Evolutionary conservation across 179 eudicot species (phyloP), one percentile per base, ranked within the genome.

Genomic region (Kewa caespitosa): DNA sequence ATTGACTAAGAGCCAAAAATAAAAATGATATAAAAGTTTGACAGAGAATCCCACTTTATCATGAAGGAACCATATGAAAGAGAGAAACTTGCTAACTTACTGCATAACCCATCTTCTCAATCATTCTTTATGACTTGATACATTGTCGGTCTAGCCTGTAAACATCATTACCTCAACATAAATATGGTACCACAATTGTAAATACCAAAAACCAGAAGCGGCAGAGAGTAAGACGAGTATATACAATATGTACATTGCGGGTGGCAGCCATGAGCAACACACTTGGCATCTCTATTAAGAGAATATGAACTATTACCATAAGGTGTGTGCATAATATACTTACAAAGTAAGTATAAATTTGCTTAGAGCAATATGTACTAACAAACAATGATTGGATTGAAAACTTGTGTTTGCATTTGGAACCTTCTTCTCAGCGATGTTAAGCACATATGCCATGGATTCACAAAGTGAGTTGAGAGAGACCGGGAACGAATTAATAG

Each of bases 111-210:
- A 93, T 91, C 87, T 90, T 91, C 82, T 96, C 97, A 81, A 91
- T 73, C 97, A 96, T 96, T 94, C 81, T 89, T 85, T 76, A 89
- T 87, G 55, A 93, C 93, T 74, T 93, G 89, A 84, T 96, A 96
- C 86, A 96, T 82, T 4, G 99, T 93, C 33, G 99, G 99, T 82
- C 99, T 88, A 69, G 97, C 90, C 99, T 96, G 89, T 76, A 57
- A 43, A 42, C 75, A 59, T 28, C 63, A 60, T 46, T 38, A 78
- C 70, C 48, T 75, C 46, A 48, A 59, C 27, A 59, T 38, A 67
- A 2, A 61, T 32, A 63, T 20, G 10, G 13, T 25, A 63, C 27
- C 38, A 75, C n/a, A 63, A 8, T 32, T 25, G 38, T 25, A 41
- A 59, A 69, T 30, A 28, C 9, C 6, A 6, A 38, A 22, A 5